Evolutionary conservation across 164 flowering plant genomes (phyloP), one percentile per base, ranked within the genome.

Genomic region (Kingdonia uniflora): DNA sequence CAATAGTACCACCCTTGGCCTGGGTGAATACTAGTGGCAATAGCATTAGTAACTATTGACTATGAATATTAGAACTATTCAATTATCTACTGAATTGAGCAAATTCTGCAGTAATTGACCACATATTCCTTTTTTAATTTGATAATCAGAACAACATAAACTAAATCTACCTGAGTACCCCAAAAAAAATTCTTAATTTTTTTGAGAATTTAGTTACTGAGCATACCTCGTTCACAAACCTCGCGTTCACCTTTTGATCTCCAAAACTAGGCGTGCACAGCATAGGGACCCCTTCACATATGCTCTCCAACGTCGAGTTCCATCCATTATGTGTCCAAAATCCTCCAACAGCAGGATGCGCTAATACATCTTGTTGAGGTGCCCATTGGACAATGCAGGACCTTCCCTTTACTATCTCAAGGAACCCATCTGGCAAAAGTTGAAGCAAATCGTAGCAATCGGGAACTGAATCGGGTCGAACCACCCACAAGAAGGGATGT

Each of bases 311-410:
- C 0, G 73, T 75, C 13, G 85, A 80, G 49, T 80, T 80, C 85
- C 81, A 80, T 1, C 85, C 85, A 55, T 46, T 43, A 44, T 80
- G 79, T 3, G 74, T 83, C 82, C 77, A 74, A 49, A 83, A 80
- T 1, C 57, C 84, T 7, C 82, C 87, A 1, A 69, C 63, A 0
- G 81, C 71, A 15, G 63, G 71, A 50, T 83, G 91, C 2, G 75
- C 74, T 25, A 83, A 59, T 1, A 83, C 82, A 33, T 71, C 65
- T 11, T 49, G 58, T 48, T 83, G 91, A 0, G 86, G 84, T 0
- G 87, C 86, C 84, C 90, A 82, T 50, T 66, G 66, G 15, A 80
- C 78, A 3, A 75, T 51, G 37, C 48, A 35, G 1, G 76, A 71
- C 24, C 66, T 62, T 1, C 35, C 61, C 6, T 1, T 48, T 6